Percentiles rank a stretch among this genome's conserved stretches.
Conservation (phyloP, 345 rosid species). For the Cochlearia excelsa region DNA sequence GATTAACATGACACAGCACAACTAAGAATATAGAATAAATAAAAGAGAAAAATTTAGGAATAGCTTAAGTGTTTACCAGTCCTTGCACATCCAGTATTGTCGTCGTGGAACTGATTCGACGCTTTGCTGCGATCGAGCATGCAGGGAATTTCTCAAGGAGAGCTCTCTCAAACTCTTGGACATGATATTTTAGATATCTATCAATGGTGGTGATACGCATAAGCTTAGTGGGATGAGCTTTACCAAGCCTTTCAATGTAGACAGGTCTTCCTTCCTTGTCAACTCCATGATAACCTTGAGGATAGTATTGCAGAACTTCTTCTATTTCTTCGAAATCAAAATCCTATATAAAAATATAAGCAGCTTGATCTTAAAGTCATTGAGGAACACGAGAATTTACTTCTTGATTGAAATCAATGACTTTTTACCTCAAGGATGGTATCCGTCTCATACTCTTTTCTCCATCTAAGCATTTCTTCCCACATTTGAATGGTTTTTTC, state of each 20-base stretch:
- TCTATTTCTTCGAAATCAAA: conserved; percentile 87
- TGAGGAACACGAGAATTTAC: neutral
- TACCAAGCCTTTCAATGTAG: conserved; percentile 92
- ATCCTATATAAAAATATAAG: conserved; percentile 46
- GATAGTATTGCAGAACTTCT: conserved; percentile 84
- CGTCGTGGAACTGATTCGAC: conserved; percentile 68
- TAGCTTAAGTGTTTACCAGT: conserved; percentile 51
- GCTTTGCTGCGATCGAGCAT: conserved; percentile 87
- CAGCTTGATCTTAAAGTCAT: neutral
- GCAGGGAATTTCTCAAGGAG: conserved; percentile 84
- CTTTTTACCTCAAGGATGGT: conserved; percentile 67
- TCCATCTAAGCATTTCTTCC: conserved; percentile 97
- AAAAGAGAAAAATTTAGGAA: neutral
- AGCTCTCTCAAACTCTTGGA: conserved; percentile 93
- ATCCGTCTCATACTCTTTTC: conserved; percentile 80
- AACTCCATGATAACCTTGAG: conserved; percentile 97
- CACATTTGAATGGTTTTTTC: conserved; percentile 89
- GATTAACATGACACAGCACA: conserved; percentile 29
- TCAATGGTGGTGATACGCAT: conserved; percentile 80
- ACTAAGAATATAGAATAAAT: conserved; percentile 30
- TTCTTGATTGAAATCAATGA: neutral
- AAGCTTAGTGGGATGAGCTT: conserved; percentile 80
- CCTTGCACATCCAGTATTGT: conserved; percentile 91
- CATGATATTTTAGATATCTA: conserved; percentile 85
- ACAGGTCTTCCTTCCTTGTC: conserved; percentile 96